Base-by-base conservation (phyloP, 306 rosid genomes). In the Cajanus cajan region DNA sequence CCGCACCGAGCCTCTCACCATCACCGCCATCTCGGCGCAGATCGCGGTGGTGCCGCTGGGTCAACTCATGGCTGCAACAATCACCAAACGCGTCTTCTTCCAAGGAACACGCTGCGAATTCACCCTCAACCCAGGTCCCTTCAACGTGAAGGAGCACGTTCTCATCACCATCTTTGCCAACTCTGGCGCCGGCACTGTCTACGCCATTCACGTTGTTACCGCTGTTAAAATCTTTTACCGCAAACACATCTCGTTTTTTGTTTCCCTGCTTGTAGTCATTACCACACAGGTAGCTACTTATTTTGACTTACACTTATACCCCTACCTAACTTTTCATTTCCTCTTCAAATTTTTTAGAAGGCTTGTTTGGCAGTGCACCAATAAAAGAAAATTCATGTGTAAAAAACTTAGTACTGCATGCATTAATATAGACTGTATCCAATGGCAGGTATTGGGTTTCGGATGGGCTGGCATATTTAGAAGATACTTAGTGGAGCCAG, bases 381-480 rank as follows among this genome's bases (percentile, higher is more conserved):
- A 28, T 28, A 28, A 28, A n/a, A 28, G 2, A 28, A 28, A 28
- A 28, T 3, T 40, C 45, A 7, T 3, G 52, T 36, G 39, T 36
- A 2, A 6, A 12, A 9, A 12, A 47, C n/a, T n/a, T 47, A 3
- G n/a, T 47, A 28, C 31, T 28, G 31, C 31, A 51, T 51, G 25
- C 24, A 22, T 4, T 21, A 0, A 50, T 50, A 10, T 25, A 5
- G 25, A 14, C 45, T 22, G 8, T 6, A 2, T 68, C 87, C 85
- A 85, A 80, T 84, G 90, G 79, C 58, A 94, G 97, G 97, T 92
- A 40, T 83, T 94, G 57, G 98, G 98, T 43, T 94, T 92, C 64
- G 98, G 98, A 77, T 94, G 98, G 98, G 98, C 98, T 31, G 97
- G 98, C 48, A 92, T 94, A 76, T 92, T 90, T 68, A 86, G 97